These are phyloP conservation scores for Paecilomyces niveus DNA, from an alignment of 2,329 filamentous ascomycete genomes.

Conservation along the genomic window DNA sequence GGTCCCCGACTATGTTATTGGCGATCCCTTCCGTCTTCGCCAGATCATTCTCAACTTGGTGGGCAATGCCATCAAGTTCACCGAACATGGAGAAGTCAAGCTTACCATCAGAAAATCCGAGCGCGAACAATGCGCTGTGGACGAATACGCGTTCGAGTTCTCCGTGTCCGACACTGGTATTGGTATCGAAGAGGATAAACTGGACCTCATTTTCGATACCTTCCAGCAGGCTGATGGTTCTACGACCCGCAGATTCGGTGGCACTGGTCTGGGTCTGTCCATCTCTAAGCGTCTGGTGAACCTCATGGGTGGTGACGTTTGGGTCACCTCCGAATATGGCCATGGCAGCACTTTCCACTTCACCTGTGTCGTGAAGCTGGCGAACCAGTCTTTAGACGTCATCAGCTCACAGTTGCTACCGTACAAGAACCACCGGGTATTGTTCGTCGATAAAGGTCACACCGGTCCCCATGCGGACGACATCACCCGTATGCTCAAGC, in stretches of 20 bases:
- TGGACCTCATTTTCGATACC: constrained; percentile 92
- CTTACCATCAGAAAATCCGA: constrained; percentile 66
- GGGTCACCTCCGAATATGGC: constrained; percentile 83
- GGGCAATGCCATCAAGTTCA: constrained; percentile 96
- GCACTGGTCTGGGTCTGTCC: constrained; percentile 85
- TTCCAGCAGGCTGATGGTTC: constrained; percentile 96
- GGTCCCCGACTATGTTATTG: constrained; percentile 86
- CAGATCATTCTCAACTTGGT: constrained; percentile 94
- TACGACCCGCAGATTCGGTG: constrained; percentile 89
- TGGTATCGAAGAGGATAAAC: constrained; percentile 84
- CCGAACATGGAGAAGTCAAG: constrained; percentile 86
- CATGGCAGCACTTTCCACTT: constrained; percentile 90
- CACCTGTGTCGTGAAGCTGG: constrained; percentile 78
- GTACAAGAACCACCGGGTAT: constrained; percentile 78
- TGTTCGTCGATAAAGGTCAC: constrained; percentile 82
- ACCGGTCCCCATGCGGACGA: constrained; percentile 66
- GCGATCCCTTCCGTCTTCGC: constrained; percentile 84
- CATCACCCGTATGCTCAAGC: constrained; percentile 65
- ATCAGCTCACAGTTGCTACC: constrained; percentile 69
- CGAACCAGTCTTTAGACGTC: constrained; percentile 63
- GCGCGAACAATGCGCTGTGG: constrained; percentile 53
- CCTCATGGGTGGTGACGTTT: constrained; percentile 88
- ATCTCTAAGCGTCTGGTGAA: constrained; percentile 91
- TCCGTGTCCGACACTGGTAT: constrained; percentile 90
- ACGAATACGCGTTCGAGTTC: constrained; percentile 88